phyloP scores from a whole-genome alignment of 768 basidiomycete species.

The Rossbeevera mucosa region DNA sequence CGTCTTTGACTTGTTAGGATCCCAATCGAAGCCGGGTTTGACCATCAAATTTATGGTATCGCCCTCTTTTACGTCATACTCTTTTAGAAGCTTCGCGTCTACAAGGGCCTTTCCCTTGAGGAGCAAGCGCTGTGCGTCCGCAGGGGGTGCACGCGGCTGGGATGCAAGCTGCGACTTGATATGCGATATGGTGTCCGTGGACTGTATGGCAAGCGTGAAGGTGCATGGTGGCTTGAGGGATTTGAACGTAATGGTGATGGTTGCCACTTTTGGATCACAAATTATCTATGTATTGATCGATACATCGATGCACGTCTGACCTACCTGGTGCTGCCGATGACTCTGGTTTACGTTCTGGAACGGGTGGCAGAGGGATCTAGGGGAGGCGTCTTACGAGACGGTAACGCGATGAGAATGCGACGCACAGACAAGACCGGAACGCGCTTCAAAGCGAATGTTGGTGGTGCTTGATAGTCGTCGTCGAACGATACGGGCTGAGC shows the following conservation, averaged over 20 bases:
- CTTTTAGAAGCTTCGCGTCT: conserved; percentile 84
- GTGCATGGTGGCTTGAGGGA: conserved; percentile 82
- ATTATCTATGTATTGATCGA: conserved; percentile 9
- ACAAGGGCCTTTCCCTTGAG: conserved; percentile 93
- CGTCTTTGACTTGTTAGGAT: conserved; percentile 40
- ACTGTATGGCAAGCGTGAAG: conserved; percentile 66
- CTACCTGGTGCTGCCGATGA: conserved; percentile 32
- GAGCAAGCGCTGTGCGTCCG: conserved; percentile 78
- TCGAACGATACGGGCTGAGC: conserved; percentile 63
- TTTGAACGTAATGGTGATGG: conserved; percentile 76
- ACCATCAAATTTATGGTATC: conserved; percentile 83
- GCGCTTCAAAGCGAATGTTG: conserved; percentile 58
- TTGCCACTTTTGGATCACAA: conserved; percentile 12
- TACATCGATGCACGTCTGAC: conserved; percentile 4
- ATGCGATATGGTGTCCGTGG: conserved; percentile 76
- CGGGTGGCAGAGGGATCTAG: conserved; percentile 57
- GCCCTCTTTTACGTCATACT: conserved; percentile 80
- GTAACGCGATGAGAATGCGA: neutral
- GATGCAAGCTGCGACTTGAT: conserved; percentile 76
- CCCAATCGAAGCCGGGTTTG: conserved; percentile 71
- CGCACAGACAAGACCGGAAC: conserved; percentile 68
- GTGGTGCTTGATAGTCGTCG: conserved; percentile 75
- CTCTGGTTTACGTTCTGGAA: conserved; percentile 48
- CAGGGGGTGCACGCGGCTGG: conserved; percentile 65
- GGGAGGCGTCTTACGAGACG: conserved; percentile 3